These are phyloP conservation scores for Magnusiomyces clavatus DNA, from an alignment of 1,139 yeast genomes.

Conservation along the genomic window DNA sequence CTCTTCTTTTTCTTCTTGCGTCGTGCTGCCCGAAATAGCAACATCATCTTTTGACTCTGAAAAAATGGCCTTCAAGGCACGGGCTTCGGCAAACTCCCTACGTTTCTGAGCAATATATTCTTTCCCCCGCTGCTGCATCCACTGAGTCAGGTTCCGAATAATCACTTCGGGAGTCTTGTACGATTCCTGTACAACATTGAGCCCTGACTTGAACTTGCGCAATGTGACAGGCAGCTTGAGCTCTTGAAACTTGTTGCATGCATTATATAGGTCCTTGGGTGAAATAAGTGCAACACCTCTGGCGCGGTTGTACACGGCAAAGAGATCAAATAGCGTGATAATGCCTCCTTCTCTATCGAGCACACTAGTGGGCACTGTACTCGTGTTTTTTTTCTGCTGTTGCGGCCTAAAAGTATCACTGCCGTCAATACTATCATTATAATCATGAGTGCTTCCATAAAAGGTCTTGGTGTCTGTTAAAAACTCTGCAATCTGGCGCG, in stretches of 20 bases:
- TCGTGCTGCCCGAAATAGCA: no score
- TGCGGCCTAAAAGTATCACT: slow-evolving; percentile 35
- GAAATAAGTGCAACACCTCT: slow-evolving; percentile 53
- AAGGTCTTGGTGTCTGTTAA: slow-evolving; percentile 22
- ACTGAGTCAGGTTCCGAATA: slow-evolving; percentile 24
- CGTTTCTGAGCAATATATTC: background rate
- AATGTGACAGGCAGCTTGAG: slow-evolving; percentile 42
- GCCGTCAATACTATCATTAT: slow-evolving; percentile 74
- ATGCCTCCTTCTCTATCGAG: slow-evolving; percentile 46
- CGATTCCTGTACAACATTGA: slow-evolving; percentile 41
- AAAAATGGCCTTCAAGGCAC: no score
- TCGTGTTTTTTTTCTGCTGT: slow-evolving; percentile 9
- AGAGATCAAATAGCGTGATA: slow-evolving; percentile 52
- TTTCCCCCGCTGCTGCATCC: slow-evolving; percentile 1
- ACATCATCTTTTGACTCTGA: background rate
- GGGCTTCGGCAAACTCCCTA: background rate
- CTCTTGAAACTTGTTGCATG: slow-evolving; percentile 42
- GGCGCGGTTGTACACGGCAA: slow-evolving; percentile 52
- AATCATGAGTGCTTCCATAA: slow-evolving; percentile 1
- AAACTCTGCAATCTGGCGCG: slow-evolving; percentile 55
- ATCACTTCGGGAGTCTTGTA: slow-evolving; percentile 31
- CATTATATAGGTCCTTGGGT: slow-evolving; percentile 47
- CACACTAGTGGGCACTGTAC: slow-evolving; percentile 24
- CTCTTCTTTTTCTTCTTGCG: background rate
- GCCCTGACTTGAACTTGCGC: slow-evolving; percentile 36